Evolutionary conservation across 2,329 filamentous ascomycete genomes (phyloP).

Genomic region (Aspergillus amoenus): DNA sequence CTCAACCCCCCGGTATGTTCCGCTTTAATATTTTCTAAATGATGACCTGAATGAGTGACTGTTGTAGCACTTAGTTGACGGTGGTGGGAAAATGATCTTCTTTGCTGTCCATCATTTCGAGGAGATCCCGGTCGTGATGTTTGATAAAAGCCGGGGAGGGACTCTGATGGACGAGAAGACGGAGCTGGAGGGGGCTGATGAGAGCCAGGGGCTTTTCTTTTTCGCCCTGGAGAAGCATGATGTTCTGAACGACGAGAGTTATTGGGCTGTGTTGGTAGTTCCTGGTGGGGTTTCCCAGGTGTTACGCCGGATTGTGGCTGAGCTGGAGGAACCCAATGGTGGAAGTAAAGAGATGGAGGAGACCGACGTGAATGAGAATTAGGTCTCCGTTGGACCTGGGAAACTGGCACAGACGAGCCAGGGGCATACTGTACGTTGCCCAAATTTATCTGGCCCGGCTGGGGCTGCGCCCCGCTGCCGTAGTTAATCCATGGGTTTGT

Average conservation of each 20-base stretch:
- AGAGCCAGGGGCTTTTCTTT: constrained; percentile 69
- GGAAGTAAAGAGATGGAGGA: constrained; percentile 80
- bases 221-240: constrained; percentile 72
- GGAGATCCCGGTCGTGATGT: constrained; percentile 22
- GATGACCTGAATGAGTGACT: constrained; percentile 1
- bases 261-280: constrained; percentile 46
- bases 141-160: background rate
- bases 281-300: constrained; percentile 67
- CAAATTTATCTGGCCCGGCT: constrained; percentile 31
- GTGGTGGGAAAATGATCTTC: background rate
- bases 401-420: constrained; percentile 46
- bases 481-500: constrained; percentile 39
- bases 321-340: constrained; percentile 85
- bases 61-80: constrained; percentile 14
- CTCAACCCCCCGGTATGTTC: background rate
- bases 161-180: constrained; percentile 49
- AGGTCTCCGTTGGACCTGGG: constrained; percentile 53
- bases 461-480: constrained; percentile 38
- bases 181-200: constrained; percentile 54
- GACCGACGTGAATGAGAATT: constrained; percentile 61
- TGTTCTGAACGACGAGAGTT: constrained; percentile 56
- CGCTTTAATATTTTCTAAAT: background rate
- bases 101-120: constrained; percentile 28
- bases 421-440: constrained; percentile 27
- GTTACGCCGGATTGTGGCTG: constrained; percentile 69